These are phyloP conservation scores for Omphalotus olearius DNA, from an alignment of 1,284 basidiomycete genomes.

Conservation along the genomic window DNA sequence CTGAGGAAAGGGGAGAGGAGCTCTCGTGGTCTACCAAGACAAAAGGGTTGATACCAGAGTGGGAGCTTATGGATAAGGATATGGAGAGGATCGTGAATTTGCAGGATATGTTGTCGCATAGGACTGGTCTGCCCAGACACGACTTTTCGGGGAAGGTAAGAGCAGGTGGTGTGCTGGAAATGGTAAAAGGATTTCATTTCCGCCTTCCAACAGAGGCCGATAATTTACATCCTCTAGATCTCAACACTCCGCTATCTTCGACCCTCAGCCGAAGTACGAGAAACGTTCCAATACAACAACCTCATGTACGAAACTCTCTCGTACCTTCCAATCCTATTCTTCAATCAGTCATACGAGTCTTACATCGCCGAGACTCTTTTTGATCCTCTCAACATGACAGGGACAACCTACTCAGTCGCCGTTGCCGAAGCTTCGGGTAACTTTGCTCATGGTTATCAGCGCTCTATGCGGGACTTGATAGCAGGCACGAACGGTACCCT, in stretches of 20 bases:
- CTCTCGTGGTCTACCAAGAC: slow-evolving; percentile 32
- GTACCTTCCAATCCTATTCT: slow-evolving; percentile 29
- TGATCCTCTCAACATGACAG: slow-evolving; percentile 37
- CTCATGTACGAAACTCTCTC: slow-evolving; percentile 35
- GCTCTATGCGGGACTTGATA: slow-evolving; percentile 20
- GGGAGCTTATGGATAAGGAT: slow-evolving; percentile 29
- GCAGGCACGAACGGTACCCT: slow-evolving; percentile 23
- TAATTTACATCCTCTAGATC: slow-evolving; percentile 21
- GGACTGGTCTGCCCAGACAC: slow-evolving; percentile 37
- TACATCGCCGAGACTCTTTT: slow-evolving; percentile 40
- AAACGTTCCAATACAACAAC: slow-evolving; percentile 42
- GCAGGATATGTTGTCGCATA: slow-evolving; percentile 34
- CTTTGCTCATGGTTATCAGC: slow-evolving; percentile 33
- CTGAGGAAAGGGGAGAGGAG: slow-evolving; percentile 15
- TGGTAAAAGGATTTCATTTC: slow-evolving; percentile 23
- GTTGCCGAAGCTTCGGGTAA: slow-evolving; percentile 29
- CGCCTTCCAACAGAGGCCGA: neutral
- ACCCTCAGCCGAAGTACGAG: slow-evolving; percentile 34
- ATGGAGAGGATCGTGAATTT: slow-evolving; percentile 26
- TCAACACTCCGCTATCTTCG: slow-evolving; percentile 31
- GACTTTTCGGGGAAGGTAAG: slow-evolving; percentile 25
- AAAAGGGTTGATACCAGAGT: slow-evolving; percentile 28
- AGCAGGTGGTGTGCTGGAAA: slow-evolving; percentile 25
- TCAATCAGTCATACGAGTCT: slow-evolving; percentile 31
- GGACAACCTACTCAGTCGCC: slow-evolving; percentile 37